Conservation (phyloP, 306 rosid genomes). For the Alnus rubra region DNA sequence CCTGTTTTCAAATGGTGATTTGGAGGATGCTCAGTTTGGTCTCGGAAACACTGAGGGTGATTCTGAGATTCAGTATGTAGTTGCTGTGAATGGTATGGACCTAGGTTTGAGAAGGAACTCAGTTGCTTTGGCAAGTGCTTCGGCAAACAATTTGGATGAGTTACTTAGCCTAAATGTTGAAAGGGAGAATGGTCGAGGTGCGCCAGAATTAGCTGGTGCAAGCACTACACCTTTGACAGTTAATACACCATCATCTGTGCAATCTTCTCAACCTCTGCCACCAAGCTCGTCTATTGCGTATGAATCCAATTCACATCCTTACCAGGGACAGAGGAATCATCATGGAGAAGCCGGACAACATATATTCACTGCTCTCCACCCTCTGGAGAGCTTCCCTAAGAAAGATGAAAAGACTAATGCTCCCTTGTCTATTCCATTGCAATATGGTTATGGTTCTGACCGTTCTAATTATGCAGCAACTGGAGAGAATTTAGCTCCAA, state of each 20-base stretch:
- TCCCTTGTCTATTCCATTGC: slow-evolving; percentile 33
- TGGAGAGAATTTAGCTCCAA: slow-evolving; percentile 30
- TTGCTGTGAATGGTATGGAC: slow-evolving; percentile 79
- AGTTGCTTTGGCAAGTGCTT: slow-evolving; percentile 45
- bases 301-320: slow-evolving; percentile 46
- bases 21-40: slow-evolving; percentile 69
- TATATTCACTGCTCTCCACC: slow-evolving; percentile 29
- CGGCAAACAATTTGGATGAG: slow-evolving; percentile 61
- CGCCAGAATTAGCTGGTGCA: slow-evolving; percentile 43
- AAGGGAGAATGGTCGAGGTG: slow-evolving; percentile 41
- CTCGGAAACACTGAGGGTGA: slow-evolving; percentile 62
- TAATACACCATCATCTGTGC: slow-evolving; percentile 42
- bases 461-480: slow-evolving; percentile 23
- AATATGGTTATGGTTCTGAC: slow-evolving; percentile 27
- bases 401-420: slow-evolving; percentile 33
- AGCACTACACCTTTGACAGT: slow-evolving; percentile 37
- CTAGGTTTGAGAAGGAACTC: slow-evolving; percentile 65
- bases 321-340: slow-evolving; percentile 41
- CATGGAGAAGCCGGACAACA: slow-evolving; percentile 52
- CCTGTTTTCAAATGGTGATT: slow-evolving; percentile 62
- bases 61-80: slow-evolving; percentile 72
- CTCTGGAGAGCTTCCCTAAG: slow-evolving; percentile 30
- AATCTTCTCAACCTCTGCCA: slow-evolving; percentile 44
- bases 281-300: slow-evolving; percentile 51
- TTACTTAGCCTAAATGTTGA: slow-evolving; percentile 55